Percentiles rank a stretch among this genome's conserved stretches.
Conservation (phyloP, 169 alveolate genomes). For the Plasmodium falciparum region DNA sequence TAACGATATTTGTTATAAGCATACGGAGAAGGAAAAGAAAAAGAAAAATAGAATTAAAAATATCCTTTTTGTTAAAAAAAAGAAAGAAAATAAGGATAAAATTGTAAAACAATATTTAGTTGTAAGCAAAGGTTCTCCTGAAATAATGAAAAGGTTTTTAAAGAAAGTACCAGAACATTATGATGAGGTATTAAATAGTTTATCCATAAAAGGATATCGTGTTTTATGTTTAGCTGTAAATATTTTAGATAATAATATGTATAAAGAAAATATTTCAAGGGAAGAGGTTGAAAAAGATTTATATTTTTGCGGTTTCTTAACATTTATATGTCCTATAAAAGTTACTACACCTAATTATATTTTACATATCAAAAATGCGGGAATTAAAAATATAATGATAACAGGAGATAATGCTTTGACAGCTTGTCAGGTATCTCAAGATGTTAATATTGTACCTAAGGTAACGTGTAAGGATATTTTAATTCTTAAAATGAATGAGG, state of each 20-base stretch:
- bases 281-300: slow-evolving; percentile 92
- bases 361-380: slow-evolving; percentile 87
- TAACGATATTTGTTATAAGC: no score
- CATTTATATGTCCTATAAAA: slow-evolving; percentile 96
- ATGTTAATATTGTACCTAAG: slow-evolving; percentile 79
- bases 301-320: slow-evolving; percentile 95
- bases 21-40: no score
- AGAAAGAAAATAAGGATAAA: slow-evolving; percentile 62
- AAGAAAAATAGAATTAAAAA: no score
- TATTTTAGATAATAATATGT: slow-evolving; percentile 43
- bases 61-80: slow-evolving; percentile 8
- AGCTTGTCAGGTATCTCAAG: slow-evolving; percentile 96
- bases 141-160: slow-evolving; percentile 89
- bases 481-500: slow-evolving; percentile 82
- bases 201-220: slow-evolving; percentile 93
- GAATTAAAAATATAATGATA: slow-evolving; percentile 94
- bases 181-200: slow-evolving; percentile 86
- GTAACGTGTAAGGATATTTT: slow-evolving; percentile 49
- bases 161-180: slow-evolving; percentile 92
- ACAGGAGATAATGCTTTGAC: slow-evolving; percentile 99
- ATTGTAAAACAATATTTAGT: slow-evolving; percentile 75
- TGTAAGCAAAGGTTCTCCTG: slow-evolving; percentile 98
- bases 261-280: slow-evolving; percentile 81
- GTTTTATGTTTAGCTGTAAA: slow-evolving; percentile 85
- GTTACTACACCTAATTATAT: slow-evolving; percentile 91